Base-by-base conservation (phyloP, 2,329 filamentous ascomycete species). In the Botryotinia convoluta region DNA sequence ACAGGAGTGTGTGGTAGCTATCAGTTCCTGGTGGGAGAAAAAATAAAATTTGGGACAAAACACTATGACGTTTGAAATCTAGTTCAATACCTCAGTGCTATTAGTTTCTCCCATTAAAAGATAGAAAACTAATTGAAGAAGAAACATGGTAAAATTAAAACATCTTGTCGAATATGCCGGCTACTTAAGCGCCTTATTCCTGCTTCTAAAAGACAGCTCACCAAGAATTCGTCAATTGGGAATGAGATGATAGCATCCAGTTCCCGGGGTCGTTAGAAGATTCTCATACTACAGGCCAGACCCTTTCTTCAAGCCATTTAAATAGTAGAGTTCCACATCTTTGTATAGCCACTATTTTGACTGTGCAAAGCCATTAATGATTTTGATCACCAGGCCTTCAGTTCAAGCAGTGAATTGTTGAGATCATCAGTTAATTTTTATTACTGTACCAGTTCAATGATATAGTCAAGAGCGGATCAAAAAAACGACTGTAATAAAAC, bases 61-160 rank as follows among this genome's bases (percentile, higher is more conserved):
- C 0, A 18, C 14, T 32, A 9, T 54, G 4, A 29, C 0, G 0
- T 26, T 4, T 18, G 6, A 16, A 54, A 6, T 29, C 12, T 7
- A 29, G 3, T 12, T 16, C 14, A 12, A 18, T 32, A 57, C 6
- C 14, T 29, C 6, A 18, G 14, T 18, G 6, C 0, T 32, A 29
- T 32, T 0, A 4, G 14, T 57, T 16, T 29, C 1, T 29, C 4
- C 2, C 14, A 57, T 54, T 18, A 8, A 8, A 12, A 18, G 0
- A 29, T 8, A 16, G n/a, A 29, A 16, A 57, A 18, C 5, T 0
- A 9, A 3, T 12, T 54, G 6, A n/a, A 18, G 5, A 18, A 0
- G 0, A 9, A 29, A 18, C 0, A 32, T 29, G 3, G 14, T 57
- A 29, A 57, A 29, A 9, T 29, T 3, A 29, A 9, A 29, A 57